Evolutionary conservation across 305 asterid genomes (phyloP), one percentile per base, ranked within the genome.

Genomic region (Fraxinus ornus): DNA sequence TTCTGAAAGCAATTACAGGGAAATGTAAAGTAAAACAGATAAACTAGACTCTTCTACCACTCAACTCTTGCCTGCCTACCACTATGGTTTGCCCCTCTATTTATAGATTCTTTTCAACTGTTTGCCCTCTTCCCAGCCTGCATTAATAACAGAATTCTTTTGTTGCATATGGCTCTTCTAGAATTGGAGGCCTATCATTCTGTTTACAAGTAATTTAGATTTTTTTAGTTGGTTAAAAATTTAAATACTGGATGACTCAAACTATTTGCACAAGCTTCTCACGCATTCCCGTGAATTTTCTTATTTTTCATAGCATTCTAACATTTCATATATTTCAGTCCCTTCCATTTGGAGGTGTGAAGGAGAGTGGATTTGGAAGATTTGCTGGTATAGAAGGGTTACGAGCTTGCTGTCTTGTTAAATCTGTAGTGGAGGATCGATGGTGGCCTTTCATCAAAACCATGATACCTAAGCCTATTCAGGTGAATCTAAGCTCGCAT

Each of bases 321-420:
- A 80, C 30, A 78, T 71, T 80, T 80, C 76, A 41, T 28, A 78
- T 79, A 52, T 57, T 84, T 82, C 93, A 96, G 99, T 94, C 98
- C 82, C 93, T 96, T 84, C 99, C 99, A 47, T 96, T 96, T 89
- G 99, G 99, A 35, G 99, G 99, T 32, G 97, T 92, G 47, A 94
- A 92, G 86, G 98, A 96, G 37, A 96, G 99, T 85, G 99, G 99
- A 30, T 96, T 96, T 81, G 99, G 98, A 87, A 93, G 99, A 88
- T 96, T 96, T 84, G 98, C 95, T 76, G 99, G 99, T 73, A 75
- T 93, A 41, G 98, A 96, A 91, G 99, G 99, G 30, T 83, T 96
- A 78, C 90, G 99, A 64, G 98, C 98, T 83, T 96, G 98, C 92
- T 94, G 99, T 84, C 97, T 96, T 9, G 94, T 94, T 28, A 96